Evolutionary conservation across 371 early-diverging fungal species (phyloP).

Genomic region (Lichtheimia hyalospora): DNA sequence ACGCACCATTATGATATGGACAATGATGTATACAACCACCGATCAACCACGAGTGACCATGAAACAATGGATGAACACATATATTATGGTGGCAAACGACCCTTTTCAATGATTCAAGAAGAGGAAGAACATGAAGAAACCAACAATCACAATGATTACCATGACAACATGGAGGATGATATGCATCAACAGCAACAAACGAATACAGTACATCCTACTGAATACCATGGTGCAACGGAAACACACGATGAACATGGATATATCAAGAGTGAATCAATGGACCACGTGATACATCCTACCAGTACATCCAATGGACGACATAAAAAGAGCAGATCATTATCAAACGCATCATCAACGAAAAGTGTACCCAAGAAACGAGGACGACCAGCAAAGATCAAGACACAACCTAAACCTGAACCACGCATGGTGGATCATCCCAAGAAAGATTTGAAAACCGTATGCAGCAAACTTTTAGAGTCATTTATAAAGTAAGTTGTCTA

Average conservation of each 20-base stretch:
- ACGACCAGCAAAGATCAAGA: slow-evolving; percentile 30
- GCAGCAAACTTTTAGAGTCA: slow-evolving; percentile 49
- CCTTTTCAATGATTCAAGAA: slow-evolving; percentile 25
- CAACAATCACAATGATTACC: slow-evolving; percentile 7
- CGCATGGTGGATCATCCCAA: slow-evolving; percentile 31
- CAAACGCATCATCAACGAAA: background rate
- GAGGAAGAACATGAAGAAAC: slow-evolving; percentile 18
- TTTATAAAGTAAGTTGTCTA: slow-evolving; percentile 47
- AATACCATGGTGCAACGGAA: background rate
- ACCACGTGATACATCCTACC: background rate
- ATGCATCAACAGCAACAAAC: background rate
- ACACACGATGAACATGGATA: background rate
- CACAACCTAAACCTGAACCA: slow-evolving; percentile 25
- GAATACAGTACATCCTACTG: slow-evolving; percentile 1
- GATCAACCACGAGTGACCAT: background rate
- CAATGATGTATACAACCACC: slow-evolving; percentile 14
- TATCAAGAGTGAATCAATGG: background rate
- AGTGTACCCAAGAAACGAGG: slow-evolving; percentile 42
- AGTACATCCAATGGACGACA: background rate
- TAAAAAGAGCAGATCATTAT: background rate
- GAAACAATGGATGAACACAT: slow-evolving; percentile 5
- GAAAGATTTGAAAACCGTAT: slow-evolving; percentile 44
- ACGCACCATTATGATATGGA: slow-evolving; percentile 10
- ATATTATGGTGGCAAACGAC: slow-evolving; percentile 25
- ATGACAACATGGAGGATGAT: background rate